These are phyloP conservation scores for Clathrospora elynae DNA, from an alignment of 2,329 filamentous ascomycete genomes.

Conservation along the genomic window DNA sequence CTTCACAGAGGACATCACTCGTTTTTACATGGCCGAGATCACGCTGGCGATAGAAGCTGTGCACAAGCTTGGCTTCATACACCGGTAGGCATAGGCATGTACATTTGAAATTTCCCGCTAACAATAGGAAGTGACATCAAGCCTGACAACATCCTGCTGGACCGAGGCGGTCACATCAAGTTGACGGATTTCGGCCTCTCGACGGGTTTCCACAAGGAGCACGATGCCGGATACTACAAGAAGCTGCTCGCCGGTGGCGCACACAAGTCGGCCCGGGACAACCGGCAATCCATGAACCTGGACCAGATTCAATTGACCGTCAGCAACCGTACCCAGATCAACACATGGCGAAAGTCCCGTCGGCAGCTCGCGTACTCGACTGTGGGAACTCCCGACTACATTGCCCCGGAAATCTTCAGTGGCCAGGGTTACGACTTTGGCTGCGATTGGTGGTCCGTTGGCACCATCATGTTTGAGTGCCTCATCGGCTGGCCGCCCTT, in stretches of 20 bases:
- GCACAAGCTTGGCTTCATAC: constrained; percentile 96
- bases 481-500: constrained; percentile 98
- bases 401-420: constrained; percentile 97
- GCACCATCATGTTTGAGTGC: constrained; percentile 99
- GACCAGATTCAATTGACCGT: constrained; percentile 98
- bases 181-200: constrained; percentile 97
- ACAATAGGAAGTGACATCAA: constrained; percentile 82
- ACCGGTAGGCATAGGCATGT: constrained; percentile 80
- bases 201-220: constrained; percentile 95
- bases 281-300: constrained; percentile 91
- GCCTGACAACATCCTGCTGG: constrained; percentile 96
- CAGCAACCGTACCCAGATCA: constrained; percentile 96
- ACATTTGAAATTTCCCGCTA: constrained; percentile 15
- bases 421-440: constrained; percentile 95
- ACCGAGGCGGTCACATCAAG: constrained; percentile 95
- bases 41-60: constrained; percentile 98
- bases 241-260: constrained; percentile 78
- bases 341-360: constrained; percentile 96
- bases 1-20: constrained; percentile 97
- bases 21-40: constrained; percentile 99
- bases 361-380: constrained; percentile 97
- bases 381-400: constrained; percentile 97
- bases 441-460: constrained; percentile 99
- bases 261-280: constrained; percentile 58
- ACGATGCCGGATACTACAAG: constrained; percentile 98